Conservation (phyloP, 441 rosid genomes). For the Eruca vesicaria region DNA sequence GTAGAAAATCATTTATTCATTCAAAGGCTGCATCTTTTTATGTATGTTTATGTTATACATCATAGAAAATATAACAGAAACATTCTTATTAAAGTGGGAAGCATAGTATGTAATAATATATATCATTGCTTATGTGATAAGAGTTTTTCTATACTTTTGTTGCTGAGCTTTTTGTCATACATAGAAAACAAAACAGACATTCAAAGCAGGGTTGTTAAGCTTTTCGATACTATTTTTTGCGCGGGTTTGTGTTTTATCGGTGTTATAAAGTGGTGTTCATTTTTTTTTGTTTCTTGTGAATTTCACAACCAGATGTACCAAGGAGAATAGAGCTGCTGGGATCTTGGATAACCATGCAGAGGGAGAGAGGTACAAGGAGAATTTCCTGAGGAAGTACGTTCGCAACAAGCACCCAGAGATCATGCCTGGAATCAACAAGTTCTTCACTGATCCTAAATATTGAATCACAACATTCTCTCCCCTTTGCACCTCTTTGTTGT, state of each 20-base stretch:
- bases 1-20: background rate
- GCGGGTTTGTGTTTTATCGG: background rate
- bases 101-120: no score
- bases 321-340: conserved; percentile 90
- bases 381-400: conserved; percentile 68
- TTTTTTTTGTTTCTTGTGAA: background rate
- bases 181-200: no score
- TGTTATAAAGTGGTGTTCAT: background rate
- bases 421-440: conserved; percentile 84
- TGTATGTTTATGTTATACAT: no score
- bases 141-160: no score
- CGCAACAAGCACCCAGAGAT: conserved; percentile 76
- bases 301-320: conserved; percentile 50
- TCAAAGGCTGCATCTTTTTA: background rate
- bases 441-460: conserved; percentile 74
- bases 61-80: no score
- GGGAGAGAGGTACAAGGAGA: conserved; percentile 80
- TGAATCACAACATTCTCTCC: background rate
- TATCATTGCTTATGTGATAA: no score
- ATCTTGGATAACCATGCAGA: conserved; percentile 80
- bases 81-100: no score
- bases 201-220: no score
- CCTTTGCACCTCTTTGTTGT: background rate
- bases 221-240: no score
- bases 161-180: no score